phyloP scores from a whole-genome alignment of 257 asterid species.

The Rubia yunnanensis region DNA sequence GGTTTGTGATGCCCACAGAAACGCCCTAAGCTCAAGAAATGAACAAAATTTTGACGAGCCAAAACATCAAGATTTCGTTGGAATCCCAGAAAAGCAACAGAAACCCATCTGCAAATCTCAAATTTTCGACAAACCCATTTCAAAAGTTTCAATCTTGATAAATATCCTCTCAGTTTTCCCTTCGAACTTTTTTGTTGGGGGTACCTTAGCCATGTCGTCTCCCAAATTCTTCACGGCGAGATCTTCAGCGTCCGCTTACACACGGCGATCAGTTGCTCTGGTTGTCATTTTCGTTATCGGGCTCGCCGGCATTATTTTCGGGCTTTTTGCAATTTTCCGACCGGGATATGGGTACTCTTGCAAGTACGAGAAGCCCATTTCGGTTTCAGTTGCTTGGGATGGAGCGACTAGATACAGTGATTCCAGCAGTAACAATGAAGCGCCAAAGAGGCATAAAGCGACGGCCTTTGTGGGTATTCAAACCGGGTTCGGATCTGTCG shows the following conservation, averaged over 20 bases:
- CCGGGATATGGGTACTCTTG: slow-evolving; percentile 33
- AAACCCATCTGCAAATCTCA: not conserved
- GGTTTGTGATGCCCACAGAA: too few relatives aligned
- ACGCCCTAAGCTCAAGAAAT: too few relatives aligned
- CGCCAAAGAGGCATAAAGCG: slow-evolving; percentile 59
- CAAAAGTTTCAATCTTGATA: not conserved
- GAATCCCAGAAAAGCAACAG: not conserved
- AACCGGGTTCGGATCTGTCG: slow-evolving; percentile 81
- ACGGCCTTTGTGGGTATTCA: slow-evolving; percentile 96
- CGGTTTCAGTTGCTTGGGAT: slow-evolving; percentile 85
- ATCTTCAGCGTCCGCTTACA: slow-evolving; percentile 19
- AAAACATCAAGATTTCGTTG: not conserved
- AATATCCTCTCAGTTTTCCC: not conserved
- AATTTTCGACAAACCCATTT: not conserved
- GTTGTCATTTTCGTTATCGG: slow-evolving; percentile 41
- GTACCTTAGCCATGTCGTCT: slow-evolving; percentile 46
- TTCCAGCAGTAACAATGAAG: slow-evolving; percentile 18
- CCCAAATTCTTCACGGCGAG: slow-evolving; percentile 72
- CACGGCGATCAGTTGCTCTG: slow-evolving; percentile 42
- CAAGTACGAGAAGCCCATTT: slow-evolving; percentile 40
- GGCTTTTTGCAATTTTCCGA: slow-evolving; percentile 40
- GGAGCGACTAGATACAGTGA: slow-evolving; percentile 22
- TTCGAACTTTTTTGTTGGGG: not conserved
- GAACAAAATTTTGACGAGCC: not conserved
- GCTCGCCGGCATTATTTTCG: slow-evolving; percentile 44